These are phyloP conservation scores for Plasmodium cynomolgi DNA, from an alignment of 169 alveolate genomes.

Conservation along the genomic window DNA sequence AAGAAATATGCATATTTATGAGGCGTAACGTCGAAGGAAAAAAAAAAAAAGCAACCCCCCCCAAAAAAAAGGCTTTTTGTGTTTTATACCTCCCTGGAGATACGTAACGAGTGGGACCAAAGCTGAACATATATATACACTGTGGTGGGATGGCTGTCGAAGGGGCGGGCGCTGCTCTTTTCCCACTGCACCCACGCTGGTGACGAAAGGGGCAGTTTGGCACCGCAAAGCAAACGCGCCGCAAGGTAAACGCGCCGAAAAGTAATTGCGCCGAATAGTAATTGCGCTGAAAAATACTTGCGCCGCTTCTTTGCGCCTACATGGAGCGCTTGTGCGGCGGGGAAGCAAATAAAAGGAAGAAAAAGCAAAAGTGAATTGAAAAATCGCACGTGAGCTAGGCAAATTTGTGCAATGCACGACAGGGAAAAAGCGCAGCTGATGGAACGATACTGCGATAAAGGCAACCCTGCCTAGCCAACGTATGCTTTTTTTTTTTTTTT, in stretches of 20 bases:
- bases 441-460: neutral
- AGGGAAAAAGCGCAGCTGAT: neutral
- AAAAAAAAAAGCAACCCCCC: neutral
- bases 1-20: neutral
- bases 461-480: neutral
- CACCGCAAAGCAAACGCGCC: neutral
- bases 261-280: neutral
- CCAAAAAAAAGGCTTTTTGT: neutral
- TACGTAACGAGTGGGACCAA: neutral
- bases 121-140: neutral
- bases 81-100: neutral
- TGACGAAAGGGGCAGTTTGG: conserved; percentile 2
- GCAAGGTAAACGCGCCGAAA: neutral
- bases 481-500: neutral
- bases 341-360: neutral
- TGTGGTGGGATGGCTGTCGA: neutral
- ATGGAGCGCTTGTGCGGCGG: neutral
- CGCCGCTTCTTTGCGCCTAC: neutral
- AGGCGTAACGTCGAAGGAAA: neutral
- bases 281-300: no score
- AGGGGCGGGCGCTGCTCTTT: neutral
- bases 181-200: neutral
- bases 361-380: neutral
- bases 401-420: neutral
- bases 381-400: neutral